phyloP scores from a whole-genome alignment of 2,329 filamentous ascomycete genomes.

The Fusarium sp. region DNA sequence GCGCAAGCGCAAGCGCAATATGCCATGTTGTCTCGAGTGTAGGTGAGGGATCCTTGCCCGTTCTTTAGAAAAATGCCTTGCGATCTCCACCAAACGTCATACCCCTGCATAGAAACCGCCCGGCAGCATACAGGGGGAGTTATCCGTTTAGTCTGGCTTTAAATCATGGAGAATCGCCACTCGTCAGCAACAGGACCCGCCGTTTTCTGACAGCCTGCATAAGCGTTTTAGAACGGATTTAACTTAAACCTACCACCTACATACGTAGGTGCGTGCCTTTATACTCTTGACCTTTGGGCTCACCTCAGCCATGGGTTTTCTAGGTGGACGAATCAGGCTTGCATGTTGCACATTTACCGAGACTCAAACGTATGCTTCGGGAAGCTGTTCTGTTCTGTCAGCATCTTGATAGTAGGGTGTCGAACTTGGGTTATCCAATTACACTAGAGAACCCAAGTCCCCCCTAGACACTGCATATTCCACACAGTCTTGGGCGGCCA shows the following conservation, averaged over 20 bases:
- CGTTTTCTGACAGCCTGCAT: conserved; percentile 21
- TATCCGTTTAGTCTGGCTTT: conserved; percentile 3
- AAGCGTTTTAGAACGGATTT: background rate
- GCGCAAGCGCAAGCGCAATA: conserved; percentile 12
- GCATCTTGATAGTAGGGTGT: conserved; percentile 3
- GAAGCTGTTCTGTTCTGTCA: conserved; percentile 13
- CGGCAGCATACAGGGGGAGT: conserved; percentile 9
- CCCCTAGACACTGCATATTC: conserved; percentile 8
- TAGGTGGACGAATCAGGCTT: conserved; percentile 14
- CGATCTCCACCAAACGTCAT: conserved; percentile 29
- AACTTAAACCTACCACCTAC: background rate
- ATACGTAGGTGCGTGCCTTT: no score
- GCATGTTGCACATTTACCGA: background rate
- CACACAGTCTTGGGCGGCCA: conserved; percentile 4
- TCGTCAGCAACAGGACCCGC: conserved; percentile 12
- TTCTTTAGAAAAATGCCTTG: conserved; percentile 25
- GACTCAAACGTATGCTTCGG: conserved; percentile 14
- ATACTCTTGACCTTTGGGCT: conserved; percentile 8
- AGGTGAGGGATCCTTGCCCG: conserved; percentile 2
- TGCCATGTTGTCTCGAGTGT: background rate
- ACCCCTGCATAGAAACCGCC: conserved; percentile 16
- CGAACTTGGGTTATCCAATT: conserved; percentile 11
- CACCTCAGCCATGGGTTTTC: conserved; percentile 19
- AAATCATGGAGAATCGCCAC: conserved; percentile 27
- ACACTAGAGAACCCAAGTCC: background rate